Percentiles rank a stretch among this genome's conserved stretches.
Conservation (phyloP, 2,329 filamentous ascomycete genomes). For the Diaporthe citriasiana region DNA sequence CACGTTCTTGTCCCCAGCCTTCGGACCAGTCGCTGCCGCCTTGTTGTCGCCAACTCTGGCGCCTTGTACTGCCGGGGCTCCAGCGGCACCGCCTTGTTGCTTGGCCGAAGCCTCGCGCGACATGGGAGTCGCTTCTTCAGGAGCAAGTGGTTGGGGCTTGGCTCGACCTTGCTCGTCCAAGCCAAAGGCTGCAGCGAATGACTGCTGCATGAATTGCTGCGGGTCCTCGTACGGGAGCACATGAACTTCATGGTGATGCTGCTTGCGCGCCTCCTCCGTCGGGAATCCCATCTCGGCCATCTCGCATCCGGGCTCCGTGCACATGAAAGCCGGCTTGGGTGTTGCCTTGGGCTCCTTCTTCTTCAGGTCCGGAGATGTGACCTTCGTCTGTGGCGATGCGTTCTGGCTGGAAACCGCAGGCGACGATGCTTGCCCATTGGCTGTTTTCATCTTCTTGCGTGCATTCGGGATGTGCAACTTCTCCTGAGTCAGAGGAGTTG, state of each 20-base stretch:
- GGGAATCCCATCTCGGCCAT: slow-evolving; percentile 63
- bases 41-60: slow-evolving; percentile 46
- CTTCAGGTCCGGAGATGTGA: slow-evolving; percentile 62
- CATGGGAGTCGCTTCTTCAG: slow-evolving; percentile 61
- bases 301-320: slow-evolving; percentile 69
- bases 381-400: slow-evolving; percentile 53
- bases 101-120: slow-evolving; percentile 67
- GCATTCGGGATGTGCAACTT: slow-evolving; percentile 68
- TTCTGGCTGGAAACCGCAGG: slow-evolving; percentile 48
- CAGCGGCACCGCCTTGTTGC: slow-evolving; percentile 61
- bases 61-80: slow-evolving; percentile 56
- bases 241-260: slow-evolving; percentile 72
- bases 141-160: slow-evolving; percentile 54
- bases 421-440: slow-evolving; percentile 54
- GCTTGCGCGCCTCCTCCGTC: slow-evolving; percentile 66
- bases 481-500: slow-evolving; percentile 64
- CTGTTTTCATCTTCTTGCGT: slow-evolving; percentile 68
- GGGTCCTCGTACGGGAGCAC: slow-evolving; percentile 69
- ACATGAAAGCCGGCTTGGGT: slow-evolving; percentile 62
- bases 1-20: slow-evolving; percentile 44
- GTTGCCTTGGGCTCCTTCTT: slow-evolving; percentile 51
- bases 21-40: slow-evolving; percentile 45
- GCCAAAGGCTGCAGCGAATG: slow-evolving; percentile 63
- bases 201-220: slow-evolving; percentile 65
- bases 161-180: slow-evolving; percentile 65